Conservation (phyloP, 2,329 filamentous ascomycete species). For the Clonostachys sp. region DNA sequence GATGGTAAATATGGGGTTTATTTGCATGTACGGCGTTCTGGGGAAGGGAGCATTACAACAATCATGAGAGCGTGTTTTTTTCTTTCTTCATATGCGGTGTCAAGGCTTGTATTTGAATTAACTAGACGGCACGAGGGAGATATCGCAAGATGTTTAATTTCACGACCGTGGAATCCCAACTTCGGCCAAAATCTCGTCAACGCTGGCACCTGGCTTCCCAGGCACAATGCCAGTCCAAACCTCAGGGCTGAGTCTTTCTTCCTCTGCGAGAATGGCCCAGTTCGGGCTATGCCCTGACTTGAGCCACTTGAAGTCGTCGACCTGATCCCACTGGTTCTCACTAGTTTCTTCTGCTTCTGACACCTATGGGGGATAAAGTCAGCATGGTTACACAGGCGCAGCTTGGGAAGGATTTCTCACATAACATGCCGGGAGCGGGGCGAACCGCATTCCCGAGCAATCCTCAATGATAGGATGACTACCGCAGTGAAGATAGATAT, state of each 20-base stretch:
- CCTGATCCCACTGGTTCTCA: slow-evolving; percentile 77
- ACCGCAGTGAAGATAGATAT: slow-evolving; percentile 76
- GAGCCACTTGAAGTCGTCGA: slow-evolving; percentile 98
- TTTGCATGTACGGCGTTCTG: not conserved
- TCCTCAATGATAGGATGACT: slow-evolving; percentile 94
- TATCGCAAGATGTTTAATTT: not conserved
- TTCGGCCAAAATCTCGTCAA: slow-evolving; percentile 60
- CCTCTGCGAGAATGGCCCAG: slow-evolving; percentile 67
- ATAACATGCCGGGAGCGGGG: slow-evolving; percentile 65
- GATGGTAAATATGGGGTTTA: not conserved
- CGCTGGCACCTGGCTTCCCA: slow-evolving; percentile 55
- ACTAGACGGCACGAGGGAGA: not conserved
- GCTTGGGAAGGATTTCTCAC: slow-evolving; percentile 42
- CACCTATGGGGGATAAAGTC: slow-evolving; percentile 9
- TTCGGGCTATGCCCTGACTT: slow-evolving; percentile 83
- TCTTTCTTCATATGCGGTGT: not conserved
- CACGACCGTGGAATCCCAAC: slow-evolving; percentile 30
- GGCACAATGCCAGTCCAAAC: slow-evolving; percentile 68
- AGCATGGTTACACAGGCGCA: not conserved
- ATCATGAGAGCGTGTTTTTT: not conserved
- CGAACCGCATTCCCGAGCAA: slow-evolving; percentile 74
- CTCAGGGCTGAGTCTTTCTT: slow-evolving; percentile 52
- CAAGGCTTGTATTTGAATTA: not conserved
- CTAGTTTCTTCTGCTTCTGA: slow-evolving; percentile 19
- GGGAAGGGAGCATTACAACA: not conserved